phyloP scores from a whole-genome alignment of 352 stramenopile species.

The Phytophthora sp. region DNA sequence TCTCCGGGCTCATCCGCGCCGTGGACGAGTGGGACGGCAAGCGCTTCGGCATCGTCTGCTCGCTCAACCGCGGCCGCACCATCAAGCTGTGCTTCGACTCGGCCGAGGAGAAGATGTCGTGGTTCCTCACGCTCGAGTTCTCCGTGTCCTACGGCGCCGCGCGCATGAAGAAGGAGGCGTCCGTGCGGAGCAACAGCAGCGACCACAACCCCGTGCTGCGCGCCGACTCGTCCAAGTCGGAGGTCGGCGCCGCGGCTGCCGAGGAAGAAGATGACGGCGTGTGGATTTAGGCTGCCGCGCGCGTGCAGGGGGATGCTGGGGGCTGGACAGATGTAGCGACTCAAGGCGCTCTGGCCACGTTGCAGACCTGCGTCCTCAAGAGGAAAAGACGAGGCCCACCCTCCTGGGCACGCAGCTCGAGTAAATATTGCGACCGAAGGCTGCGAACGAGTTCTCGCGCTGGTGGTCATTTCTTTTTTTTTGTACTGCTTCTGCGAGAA shows the following conservation, averaged over 20 bases:
- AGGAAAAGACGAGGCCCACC: slow-evolving; percentile 16
- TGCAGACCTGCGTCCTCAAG: slow-evolving; percentile 5
- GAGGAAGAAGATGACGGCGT: slow-evolving; percentile 66
- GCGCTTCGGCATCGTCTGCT: slow-evolving; percentile 71
- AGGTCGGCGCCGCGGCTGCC: slow-evolving; percentile 22
- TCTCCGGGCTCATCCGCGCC: slow-evolving; percentile 69
- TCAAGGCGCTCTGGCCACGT: slow-evolving; percentile 13
- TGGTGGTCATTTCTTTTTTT: slow-evolving; percentile 35
- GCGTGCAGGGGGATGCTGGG: background rate
- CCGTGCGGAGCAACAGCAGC: slow-evolving; percentile 43
- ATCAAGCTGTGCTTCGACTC: slow-evolving; percentile 85
- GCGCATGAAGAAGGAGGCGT: slow-evolving; percentile 78
- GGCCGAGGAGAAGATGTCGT: slow-evolving; percentile 84
- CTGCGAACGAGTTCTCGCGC: slow-evolving; percentile 17
- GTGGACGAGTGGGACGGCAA: slow-evolving; percentile 81
- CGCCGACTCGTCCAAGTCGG: slow-evolving; percentile 47
- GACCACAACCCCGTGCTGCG: slow-evolving; percentile 45
- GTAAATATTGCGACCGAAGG: slow-evolving; percentile 37
- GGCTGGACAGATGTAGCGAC: slow-evolving; percentile 12
- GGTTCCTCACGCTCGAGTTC: slow-evolving; percentile 83
- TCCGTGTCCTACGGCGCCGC: slow-evolving; percentile 68
- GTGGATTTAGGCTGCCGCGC: slow-evolving; percentile 58
- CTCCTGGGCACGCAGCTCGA: slow-evolving; percentile 28
- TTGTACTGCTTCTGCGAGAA: slow-evolving; percentile 36
- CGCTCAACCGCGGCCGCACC: slow-evolving; percentile 69